Conservation (phyloP, 2,329 filamentous ascomycete genomes). For the Xylariales sp. region DNA sequence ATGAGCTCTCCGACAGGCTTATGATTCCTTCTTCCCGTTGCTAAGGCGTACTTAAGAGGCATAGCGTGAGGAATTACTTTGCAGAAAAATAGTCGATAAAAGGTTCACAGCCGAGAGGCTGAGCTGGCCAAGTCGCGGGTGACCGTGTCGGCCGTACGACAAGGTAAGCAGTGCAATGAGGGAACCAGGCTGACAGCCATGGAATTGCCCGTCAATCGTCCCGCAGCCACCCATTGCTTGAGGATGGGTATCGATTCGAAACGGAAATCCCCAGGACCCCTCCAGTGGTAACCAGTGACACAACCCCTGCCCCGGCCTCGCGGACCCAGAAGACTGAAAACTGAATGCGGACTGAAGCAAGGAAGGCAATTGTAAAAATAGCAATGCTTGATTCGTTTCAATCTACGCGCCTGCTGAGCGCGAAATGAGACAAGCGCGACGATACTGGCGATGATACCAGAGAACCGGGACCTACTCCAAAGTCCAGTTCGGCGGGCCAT, state of each 20-base stretch:
- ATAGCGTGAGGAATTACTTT: conserved; percentile 1
- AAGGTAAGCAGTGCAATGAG: conserved; percentile 1
- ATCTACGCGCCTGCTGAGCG: neutral
- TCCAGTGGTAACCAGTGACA: neutral
- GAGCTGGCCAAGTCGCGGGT: conserved; percentile 4
- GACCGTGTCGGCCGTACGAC: neutral
- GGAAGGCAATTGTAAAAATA: neutral
- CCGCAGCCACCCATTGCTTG: neutral
- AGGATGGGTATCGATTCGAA: neutral
- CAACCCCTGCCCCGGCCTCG: no score
- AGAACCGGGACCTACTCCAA: neutral
- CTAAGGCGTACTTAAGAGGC: conserved; percentile 2
- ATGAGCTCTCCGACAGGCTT: conserved; percentile 3
- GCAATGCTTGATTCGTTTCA: neutral
- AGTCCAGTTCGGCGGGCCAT: no score
- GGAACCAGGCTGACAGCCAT: neutral
- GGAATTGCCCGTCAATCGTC: neutral
- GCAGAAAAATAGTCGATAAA: neutral
- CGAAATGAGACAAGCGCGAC: neutral
- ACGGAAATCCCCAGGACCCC: neutral
- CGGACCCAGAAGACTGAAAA: neutral
- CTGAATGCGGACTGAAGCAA: neutral
- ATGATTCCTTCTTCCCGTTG: conserved; percentile 7
- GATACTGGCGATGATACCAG: neutral
- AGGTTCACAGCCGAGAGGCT: conserved; percentile 7